A percentile compares a stretch with the other conserved stretches of the same genome.
Evolutionary conservation across 78 protist species (phyloP).

Genomic region (Guillardia theta): DNA sequence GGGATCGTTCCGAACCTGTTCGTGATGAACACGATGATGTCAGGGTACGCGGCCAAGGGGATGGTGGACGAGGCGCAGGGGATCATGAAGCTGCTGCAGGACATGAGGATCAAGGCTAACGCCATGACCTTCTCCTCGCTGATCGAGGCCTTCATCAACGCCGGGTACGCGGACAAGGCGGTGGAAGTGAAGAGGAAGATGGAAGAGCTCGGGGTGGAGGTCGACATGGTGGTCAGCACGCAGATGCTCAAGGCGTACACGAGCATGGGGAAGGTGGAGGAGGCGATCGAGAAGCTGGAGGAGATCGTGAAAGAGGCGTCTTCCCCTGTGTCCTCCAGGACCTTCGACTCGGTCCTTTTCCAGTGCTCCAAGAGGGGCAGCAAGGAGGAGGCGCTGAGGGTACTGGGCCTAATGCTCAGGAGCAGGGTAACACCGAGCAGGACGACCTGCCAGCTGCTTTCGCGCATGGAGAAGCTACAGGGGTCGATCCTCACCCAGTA

Average conservation of each 20-base stretch:
- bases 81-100: neutral
- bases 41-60: neutral
- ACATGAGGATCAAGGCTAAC: neutral
- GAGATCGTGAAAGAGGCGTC: no score
- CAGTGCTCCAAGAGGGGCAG: neutral
- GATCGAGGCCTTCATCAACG: neutral
- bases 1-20: neutral
- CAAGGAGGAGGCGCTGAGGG: neutral
- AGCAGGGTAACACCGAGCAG: neutral
- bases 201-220: neutral
- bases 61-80: neutral
- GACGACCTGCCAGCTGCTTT: neutral
- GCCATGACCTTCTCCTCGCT: neutral
- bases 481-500: neutral
- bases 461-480: no score
- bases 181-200: neutral
- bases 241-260: neutral
- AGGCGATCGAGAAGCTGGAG: neutral
- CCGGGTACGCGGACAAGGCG: neutral
- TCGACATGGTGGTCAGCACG: neutral
- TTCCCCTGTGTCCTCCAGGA: neutral
- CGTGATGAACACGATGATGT: neutral
- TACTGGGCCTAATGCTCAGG: neutral
- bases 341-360: neutral
- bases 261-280: neutral